Evolutionary conservation across 73 alveolate genomes (phyloP).

Genomic region (Breviolum minutum): DNA sequence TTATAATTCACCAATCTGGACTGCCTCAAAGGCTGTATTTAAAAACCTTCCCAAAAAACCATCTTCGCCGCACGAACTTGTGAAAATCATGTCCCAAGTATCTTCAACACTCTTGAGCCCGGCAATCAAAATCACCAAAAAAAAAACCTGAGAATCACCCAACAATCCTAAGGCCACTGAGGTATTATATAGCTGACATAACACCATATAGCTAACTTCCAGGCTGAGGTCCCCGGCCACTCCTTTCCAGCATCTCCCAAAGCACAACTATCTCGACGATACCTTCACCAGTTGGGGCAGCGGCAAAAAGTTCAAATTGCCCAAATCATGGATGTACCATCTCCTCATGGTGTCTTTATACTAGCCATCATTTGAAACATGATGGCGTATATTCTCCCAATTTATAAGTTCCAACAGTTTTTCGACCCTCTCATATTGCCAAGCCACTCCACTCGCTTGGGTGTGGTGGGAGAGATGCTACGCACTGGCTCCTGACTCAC

Average conservation of each 20-base stretch:
- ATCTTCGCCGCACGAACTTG: background rate
- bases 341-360: too few species aligned
- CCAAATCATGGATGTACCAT: too few species aligned
- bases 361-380: too few species aligned
- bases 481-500: constrained; percentile 6
- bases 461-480: constrained; percentile 47
- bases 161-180: background rate
- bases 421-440: background rate
- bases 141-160: background rate
- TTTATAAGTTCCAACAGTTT: too few species aligned
- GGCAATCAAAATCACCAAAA: background rate
- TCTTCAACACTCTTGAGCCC: background rate
- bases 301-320: too few species aligned
- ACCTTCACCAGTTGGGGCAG: background rate
- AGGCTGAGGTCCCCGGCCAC: background rate
- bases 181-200: background rate
- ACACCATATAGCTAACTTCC: too few species aligned
- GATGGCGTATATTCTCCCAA: too few species aligned
- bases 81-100: background rate
- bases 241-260: constrained; percentile 40
- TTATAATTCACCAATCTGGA: too few species aligned
- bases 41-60: too few species aligned
- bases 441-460: constrained; percentile 19
- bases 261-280: constrained; percentile 10
- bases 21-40: too few species aligned